Conservation (phyloP, 495 filamentous ascomycete genomes). For the Aspergillus haitiensis region DNA sequence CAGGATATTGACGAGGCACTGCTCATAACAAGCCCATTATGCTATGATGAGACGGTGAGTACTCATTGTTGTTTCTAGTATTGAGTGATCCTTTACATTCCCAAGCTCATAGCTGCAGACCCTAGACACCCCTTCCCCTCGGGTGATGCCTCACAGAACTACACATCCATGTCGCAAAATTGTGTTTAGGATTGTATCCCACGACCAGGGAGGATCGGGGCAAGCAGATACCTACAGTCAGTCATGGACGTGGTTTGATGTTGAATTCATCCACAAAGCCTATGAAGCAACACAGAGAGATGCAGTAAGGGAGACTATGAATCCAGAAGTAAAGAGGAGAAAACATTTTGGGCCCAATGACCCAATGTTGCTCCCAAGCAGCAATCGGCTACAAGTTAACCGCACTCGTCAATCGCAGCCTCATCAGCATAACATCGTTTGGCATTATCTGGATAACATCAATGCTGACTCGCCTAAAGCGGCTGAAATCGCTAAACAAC, state of each 20-base stretch:
- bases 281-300: conserved; percentile 19
- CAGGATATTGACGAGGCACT: conserved; percentile 44
- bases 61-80: conserved; percentile 5
- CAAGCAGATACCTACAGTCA: conserved; percentile 48
- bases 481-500: conserved; percentile 33
- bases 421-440: conserved; percentile 52
- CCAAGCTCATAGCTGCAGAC: conserved; percentile 15
- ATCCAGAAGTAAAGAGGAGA: conserved; percentile 19
- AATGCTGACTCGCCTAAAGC: conserved; percentile 48
- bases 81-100: neutral
- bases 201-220: conserved; percentile 58
- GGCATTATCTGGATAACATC: conserved; percentile 55
- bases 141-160: conserved; percentile 39
- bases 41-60: conserved; percentile 37
- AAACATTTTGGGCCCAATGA: conserved; percentile 30
- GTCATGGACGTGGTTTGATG: conserved; percentile 74
- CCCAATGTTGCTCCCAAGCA: conserved; percentile 42
- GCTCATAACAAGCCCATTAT: conserved; percentile 42
- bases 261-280: conserved; percentile 42
- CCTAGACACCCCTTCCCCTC: conserved; percentile 18
- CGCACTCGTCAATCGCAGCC: conserved; percentile 31
- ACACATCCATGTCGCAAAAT: conserved; percentile 52
- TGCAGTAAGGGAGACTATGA: conserved; percentile 1
- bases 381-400: conserved; percentile 57
- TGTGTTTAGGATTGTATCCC: conserved; percentile 62